phyloP scores from a whole-genome alignment of 768 basidiomycete species.

The Mycena galericulata region DNA sequence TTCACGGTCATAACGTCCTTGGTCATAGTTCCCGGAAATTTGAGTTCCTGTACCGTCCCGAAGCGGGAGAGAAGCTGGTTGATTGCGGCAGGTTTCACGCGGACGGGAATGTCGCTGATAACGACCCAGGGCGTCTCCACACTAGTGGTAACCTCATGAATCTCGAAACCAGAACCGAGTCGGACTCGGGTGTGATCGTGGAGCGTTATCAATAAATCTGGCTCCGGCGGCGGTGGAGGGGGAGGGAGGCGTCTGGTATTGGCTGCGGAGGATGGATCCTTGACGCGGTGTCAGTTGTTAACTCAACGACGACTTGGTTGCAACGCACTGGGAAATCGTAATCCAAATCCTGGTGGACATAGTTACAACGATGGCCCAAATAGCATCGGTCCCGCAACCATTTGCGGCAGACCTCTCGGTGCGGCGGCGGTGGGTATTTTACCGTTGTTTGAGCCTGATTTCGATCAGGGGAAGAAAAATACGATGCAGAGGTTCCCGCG shows the following conservation, averaged over 20 bases:
- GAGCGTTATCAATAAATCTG: constrained; percentile 46
- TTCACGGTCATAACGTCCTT: constrained; percentile 47
- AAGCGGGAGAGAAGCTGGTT: constrained; percentile 54
- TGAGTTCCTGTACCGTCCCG: constrained; percentile 58
- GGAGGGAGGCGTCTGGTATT: not conserved
- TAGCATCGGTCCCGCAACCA: constrained; percentile 48
- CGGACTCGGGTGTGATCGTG: constrained; percentile 68
- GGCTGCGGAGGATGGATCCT: constrained; percentile 7
- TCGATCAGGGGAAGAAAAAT: constrained; percentile 1
- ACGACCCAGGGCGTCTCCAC: constrained; percentile 77
- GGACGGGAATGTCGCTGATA: constrained; percentile 61
- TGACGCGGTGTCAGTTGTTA: not conserved
- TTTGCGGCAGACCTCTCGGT: constrained; percentile 39
- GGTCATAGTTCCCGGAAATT: constrained; percentile 37
- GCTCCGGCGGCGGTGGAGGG: constrained; percentile 24
- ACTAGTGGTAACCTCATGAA: constrained; percentile 69
- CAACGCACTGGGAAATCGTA: constrained; percentile 37
- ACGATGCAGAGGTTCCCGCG: constrained; percentile 16
- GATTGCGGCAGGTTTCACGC: constrained; percentile 50
- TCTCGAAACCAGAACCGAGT: constrained; percentile 70
- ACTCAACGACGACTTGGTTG: not conserved
- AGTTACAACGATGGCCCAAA: constrained; percentile 39
- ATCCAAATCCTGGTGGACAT: constrained; percentile 41
- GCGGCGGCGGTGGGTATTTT: constrained; percentile 35
- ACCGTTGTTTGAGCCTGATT: not conserved